A percentile compares a stretch with the other conserved stretches of the same genome.
Evolutionary conservation across 306 rosid species (phyloP).

Genomic region (Arachis hypogaea): DNA sequence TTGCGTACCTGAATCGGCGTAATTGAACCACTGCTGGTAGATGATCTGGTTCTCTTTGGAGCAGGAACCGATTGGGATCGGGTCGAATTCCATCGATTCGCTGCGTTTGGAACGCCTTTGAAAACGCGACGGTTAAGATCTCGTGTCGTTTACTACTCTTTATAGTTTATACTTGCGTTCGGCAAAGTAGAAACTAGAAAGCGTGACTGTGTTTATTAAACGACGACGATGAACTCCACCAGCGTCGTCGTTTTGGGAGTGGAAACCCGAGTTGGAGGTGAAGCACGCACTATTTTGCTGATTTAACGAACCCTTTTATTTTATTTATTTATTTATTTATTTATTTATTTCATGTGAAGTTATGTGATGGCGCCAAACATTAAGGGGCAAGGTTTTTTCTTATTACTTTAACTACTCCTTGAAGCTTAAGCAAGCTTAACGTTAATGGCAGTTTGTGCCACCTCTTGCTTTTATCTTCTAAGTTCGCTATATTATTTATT

Average conservation of each 20-base stretch:
- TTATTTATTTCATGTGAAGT: not conserved
- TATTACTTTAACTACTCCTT: no score
- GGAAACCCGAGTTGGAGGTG: not conserved
- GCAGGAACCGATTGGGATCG: conserved; percentile 68
- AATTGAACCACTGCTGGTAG: conserved; percentile 76
- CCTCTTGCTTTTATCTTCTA: not conserved
- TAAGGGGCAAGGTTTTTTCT: not conserved
- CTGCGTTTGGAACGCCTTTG: conserved; percentile 5
- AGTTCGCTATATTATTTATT: not conserved
- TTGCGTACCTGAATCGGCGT: conserved; percentile 75
- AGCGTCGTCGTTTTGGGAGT: conserved; percentile 26
- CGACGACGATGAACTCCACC: conserved; percentile 26
- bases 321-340: not conserved
- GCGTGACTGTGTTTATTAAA: not conserved
- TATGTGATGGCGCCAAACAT: not conserved
- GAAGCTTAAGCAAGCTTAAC: not conserved
- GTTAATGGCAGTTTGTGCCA: conserved; percentile 9
- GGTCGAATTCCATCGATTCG: conserved; percentile 70
- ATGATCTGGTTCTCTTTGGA: conserved; percentile 71
- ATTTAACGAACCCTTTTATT: conserved; percentile 8
- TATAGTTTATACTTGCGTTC: not conserved
- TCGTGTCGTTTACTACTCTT: not conserved
- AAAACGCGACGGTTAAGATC: not conserved
- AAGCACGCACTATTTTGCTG: not conserved
- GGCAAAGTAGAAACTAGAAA: not conserved